phyloP scores from a whole-genome alignment of 1,284 basidiomycete genomes.

The Rhizoctonia solani region DNA sequence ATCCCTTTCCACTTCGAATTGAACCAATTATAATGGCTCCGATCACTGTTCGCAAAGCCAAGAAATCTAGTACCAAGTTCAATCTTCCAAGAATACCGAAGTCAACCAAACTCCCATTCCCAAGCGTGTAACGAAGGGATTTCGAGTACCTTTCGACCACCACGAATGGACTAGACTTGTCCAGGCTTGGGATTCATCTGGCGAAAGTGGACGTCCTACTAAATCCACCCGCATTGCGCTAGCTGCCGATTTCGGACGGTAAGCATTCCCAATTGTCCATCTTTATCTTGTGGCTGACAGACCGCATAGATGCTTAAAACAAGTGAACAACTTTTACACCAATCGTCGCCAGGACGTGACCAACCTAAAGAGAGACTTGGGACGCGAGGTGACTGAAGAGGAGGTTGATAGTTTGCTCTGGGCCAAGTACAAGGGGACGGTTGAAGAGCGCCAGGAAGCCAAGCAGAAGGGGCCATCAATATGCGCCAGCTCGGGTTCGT shows the following conservation, averaged over 20 bases:
- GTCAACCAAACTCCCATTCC: too few relatives aligned
- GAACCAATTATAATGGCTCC: too few relatives aligned
- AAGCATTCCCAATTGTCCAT: neutral
- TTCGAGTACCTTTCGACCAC: too few relatives aligned
- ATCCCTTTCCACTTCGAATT: too few relatives aligned
- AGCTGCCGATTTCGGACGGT: neutral
- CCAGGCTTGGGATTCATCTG: too few relatives aligned
- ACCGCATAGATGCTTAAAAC: conserved; percentile 5
- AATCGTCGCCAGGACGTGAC: conserved; percentile 15
- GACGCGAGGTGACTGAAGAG: neutral
- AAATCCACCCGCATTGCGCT: too few relatives aligned
- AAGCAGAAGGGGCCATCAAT: neutral
- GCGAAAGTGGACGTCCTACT: too few relatives aligned
- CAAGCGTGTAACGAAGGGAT: too few relatives aligned
- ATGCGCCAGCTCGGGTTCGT: neutral
- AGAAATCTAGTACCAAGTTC: too few relatives aligned
- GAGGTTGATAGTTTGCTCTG: neutral
- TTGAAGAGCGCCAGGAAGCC: neutral
- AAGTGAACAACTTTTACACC: conserved; percentile 7
- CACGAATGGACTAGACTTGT: too few relatives aligned
- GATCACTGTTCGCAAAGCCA: too few relatives aligned
- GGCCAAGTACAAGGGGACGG: conserved; percentile 15
- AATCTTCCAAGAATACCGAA: too few relatives aligned
- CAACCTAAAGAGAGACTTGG: neutral
- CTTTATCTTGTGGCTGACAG: neutral